Evolutionary conservation across 1,284 basidiomycete genomes (phyloP), one percentile per base, ranked within the genome.

Genomic region (Ustilago curta): DNA sequence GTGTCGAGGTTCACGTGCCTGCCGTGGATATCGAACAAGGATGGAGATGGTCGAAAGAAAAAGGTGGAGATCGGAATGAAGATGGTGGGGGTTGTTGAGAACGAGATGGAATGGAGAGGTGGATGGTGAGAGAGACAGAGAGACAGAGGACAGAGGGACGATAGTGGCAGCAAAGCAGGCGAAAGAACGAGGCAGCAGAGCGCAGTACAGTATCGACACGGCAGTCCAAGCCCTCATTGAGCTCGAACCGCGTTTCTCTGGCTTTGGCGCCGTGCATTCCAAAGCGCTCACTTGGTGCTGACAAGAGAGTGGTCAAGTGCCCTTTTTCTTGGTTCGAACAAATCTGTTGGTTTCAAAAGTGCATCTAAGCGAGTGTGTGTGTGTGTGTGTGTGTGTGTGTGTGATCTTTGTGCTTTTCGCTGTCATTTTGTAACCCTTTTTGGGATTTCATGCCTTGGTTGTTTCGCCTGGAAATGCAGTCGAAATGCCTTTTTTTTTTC

Each of bases 21-120:
- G 68, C 61, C 68, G 68, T 65, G 68, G 42, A 58, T 37, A 39
- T 65, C 55, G 52, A 70, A 50, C 12, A 21, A 35, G 7, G 18
- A 9, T 32, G 8, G 31, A 12, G 31, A 32, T 32, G 31, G 16
- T 14, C 35, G 16, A 16, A 16, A 37, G 12, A 16, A 37, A 37
- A 37, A 37, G 35, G 35, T 37, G 35, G 9, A 39, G 44, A 47
- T 45, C 9, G 47, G 43, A 37, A 21, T 18, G 50, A 37, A 37
- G 35, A 37, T 37, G 35, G 35, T 37, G 35, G 35, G 35, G 14
- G 35, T 32, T 37, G 12, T 37, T 37, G 35, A 37, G 35, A 12
- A 16, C 35, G 35, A 37, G 29, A 23, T 43, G 29, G 32, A 18
- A 23, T 14, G 19, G 35, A 14, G 31, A 9, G 39, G 39, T 44